Percentiles rank a stretch among this genome's conserved stretches.
Evolutionary conservation across 129 eudicot genomes (phyloP).

Genomic region (Lactuca saligna): DNA sequence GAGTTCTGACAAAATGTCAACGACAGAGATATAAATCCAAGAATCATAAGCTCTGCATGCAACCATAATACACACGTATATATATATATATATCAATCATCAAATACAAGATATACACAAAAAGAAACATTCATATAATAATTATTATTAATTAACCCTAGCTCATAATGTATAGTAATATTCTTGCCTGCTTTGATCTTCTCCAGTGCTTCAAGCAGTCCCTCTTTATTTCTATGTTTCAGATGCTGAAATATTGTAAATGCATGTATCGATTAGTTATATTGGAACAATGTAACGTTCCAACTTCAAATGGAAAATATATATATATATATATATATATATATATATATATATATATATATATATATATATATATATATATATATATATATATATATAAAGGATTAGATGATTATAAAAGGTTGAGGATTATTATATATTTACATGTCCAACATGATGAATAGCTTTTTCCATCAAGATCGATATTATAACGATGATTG

Average conservation of each 20-base stretch:
- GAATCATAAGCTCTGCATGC: constrained; percentile 88
- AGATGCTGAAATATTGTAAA: constrained; percentile 37
- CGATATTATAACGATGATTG: constrained; percentile 60
- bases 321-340: no score
- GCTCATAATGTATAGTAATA: neutral
- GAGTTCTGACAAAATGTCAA: constrained; percentile 73
- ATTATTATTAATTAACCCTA: neutral
- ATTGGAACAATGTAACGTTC: neutral
- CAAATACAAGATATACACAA: neutral
- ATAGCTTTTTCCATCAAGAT: constrained; percentile 59
- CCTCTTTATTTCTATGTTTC: constrained; percentile 50
- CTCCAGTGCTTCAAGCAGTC: constrained; percentile 77
- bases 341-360: no score
- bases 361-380: no score
- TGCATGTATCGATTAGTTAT: constrained; percentile 3
- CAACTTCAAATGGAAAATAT: neutral
- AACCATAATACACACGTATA: neutral
- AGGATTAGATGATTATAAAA: neutral
- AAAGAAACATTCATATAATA: neutral
- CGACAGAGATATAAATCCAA: constrained; percentile 84
- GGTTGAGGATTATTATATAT: constrained; percentile 2
- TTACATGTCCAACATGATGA: constrained; percentile 62
- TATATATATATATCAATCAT: constrained; percentile 18
- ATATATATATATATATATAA: neutral
- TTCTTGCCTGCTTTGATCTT: constrained; percentile 77